Base-by-base conservation (phyloP, 2,329 filamentous ascomycete species). In the Stagonosporopsis vannaccii region DNA sequence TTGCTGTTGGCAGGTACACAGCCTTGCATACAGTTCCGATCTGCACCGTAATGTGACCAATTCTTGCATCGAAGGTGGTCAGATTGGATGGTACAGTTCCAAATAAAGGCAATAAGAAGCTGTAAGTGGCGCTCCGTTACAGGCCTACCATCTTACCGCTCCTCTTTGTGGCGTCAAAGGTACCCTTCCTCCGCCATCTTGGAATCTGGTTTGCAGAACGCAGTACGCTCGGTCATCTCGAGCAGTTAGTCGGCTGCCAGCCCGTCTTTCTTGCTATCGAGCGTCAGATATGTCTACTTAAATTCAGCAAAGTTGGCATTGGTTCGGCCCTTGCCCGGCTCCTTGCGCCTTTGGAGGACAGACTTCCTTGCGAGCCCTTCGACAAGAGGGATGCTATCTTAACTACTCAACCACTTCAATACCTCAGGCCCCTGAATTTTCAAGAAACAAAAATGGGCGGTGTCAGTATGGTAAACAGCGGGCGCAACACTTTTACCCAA, bases 181-280 rank as follows among this genome's bases (percentile, higher is more conserved):
- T 68, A 12, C 49, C 67, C 12, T 68, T 65, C 30, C 70, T 70
- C 36, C 66, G 68, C 17, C 58, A 66, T 20, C 33, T 70, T 2
- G 69, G 65, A 11, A 51, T 73, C 8, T 71, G 61, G 46, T 56
- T 65, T 4, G 70, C 68, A 8, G 69, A 72, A 46, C 58, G 65
- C 17, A 69, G 71, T 5, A 71, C 66, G 0, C 67, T 74, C n/a
- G 70, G 70, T 9, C 64, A 66, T 12, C 58, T 67, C 7, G 70
- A 73, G 51, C 68, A 71, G 33, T 56, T 72, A 0, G 39, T 72
- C 6, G 70, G 70, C 6, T 72, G 68, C 36, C 65, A 66, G 39
- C 72, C 70, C 3, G 60, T 73, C 6, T 72, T 71, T 40, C 65
- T 65, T 5, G 70, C 70, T 5, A 55, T 73, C 6, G 69, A 73